These are phyloP conservation scores for Epichloe gansuensis DNA, from an alignment of 2,329 filamentous ascomycete genomes.

Conservation along the genomic window DNA sequence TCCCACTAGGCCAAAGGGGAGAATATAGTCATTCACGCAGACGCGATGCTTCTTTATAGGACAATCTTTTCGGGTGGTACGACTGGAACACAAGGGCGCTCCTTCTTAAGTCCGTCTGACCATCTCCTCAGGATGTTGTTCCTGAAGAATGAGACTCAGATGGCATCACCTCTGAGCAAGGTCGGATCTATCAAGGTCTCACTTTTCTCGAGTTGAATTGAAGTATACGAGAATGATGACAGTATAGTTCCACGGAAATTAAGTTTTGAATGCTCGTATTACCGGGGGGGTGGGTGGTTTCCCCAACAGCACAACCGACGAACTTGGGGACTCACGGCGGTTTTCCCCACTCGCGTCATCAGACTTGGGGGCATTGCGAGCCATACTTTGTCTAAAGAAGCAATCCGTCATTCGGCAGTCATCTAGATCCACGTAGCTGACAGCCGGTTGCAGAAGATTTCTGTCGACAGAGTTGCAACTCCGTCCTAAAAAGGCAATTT, in stretches of 20 bases:
- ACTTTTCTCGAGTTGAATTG: not conserved
- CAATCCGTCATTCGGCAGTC: not conserved
- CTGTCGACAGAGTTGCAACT: not conserved
- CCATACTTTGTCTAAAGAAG: not conserved
- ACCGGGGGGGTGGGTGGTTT: not conserved
- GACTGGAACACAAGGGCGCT: not conserved
- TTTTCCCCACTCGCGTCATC: not conserved
- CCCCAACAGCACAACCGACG: not conserved
- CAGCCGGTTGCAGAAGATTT: not conserved
- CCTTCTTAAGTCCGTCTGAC: not conserved
- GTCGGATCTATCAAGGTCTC: not conserved
- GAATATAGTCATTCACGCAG: not conserved
- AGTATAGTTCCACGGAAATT: not conserved
- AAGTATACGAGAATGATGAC: not conserved
- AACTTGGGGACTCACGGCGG: not conserved
- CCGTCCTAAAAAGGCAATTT: not conserved
- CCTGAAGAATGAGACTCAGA: no score
- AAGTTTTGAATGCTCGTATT: not conserved
- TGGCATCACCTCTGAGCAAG: not conserved
- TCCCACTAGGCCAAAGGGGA: not conserved
- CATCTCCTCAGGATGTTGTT: not conserved
- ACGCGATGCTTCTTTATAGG: not conserved
- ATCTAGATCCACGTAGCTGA: not conserved
- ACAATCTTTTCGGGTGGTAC: not conserved
- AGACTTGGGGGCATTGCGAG: not conserved